A percentile compares a stretch with the other conserved stretches of the same genome.
These are phyloP conservation scores for Syzygium syzygioides DNA, from an alignment of 441 rosid species.

Conservation along the genomic window DNA sequence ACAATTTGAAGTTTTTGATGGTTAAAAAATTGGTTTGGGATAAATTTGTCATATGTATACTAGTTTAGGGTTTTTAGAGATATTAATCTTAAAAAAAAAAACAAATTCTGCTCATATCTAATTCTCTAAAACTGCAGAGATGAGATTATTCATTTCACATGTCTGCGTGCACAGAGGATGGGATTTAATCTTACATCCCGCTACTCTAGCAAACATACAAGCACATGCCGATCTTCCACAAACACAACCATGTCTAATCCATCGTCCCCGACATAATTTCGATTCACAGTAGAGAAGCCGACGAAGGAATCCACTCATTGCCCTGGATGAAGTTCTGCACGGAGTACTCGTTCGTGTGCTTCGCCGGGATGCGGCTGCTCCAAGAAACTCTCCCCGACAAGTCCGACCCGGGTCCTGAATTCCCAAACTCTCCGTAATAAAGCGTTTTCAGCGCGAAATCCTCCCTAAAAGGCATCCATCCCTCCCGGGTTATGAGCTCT, in stretches of 20 bases:
- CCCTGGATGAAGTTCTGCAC: conserved; percentile 87
- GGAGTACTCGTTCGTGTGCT: conserved; percentile 48
- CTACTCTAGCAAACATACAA: neutral
- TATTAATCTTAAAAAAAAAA: neutral
- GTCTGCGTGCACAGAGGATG: neutral
- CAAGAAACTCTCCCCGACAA: conserved; percentile 51
- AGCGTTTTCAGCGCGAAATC: conserved; percentile 70
- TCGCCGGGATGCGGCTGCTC: conserved; percentile 67
- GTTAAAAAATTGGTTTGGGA: no score
- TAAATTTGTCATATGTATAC: no score
- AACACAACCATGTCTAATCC: neutral
- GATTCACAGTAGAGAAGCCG: neutral
- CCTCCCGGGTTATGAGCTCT: conserved; percentile 45
- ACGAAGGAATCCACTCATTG: conserved; percentile 56
- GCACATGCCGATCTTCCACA: neutral
- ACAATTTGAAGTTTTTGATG: no score
- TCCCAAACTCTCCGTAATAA: conserved; percentile 70
- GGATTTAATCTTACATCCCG: neutral
- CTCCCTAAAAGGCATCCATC: conserved; percentile 80
- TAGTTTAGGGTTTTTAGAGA: fast-evolving
- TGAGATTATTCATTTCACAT: neutral
- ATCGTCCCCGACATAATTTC: neutral
- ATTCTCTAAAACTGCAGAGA: neutral
- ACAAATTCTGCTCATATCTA: neutral
- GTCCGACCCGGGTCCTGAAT: conserved; percentile 58